These are phyloP conservation scores for Rauvolfia tetraphylla DNA, from an alignment of 257 asterid genomes.

Conservation along the genomic window DNA sequence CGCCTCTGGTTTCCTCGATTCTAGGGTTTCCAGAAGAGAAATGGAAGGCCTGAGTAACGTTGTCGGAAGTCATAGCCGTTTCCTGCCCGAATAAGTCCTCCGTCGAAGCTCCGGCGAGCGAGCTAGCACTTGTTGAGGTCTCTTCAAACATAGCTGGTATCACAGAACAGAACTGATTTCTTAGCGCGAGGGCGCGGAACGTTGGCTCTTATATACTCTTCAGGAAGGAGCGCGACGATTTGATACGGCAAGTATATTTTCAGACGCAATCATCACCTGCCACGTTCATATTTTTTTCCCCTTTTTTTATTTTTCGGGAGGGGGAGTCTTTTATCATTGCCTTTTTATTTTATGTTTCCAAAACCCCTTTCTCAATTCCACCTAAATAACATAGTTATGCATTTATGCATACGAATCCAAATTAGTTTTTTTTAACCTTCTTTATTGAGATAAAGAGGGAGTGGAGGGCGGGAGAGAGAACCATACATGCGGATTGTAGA, in stretches of 20 bases:
- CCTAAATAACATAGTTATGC: too few species aligned
- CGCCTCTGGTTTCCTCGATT: conserved; percentile 86
- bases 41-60: conserved; percentile 44
- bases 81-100: conserved; percentile 30
- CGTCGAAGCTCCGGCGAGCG: conserved; percentile 39
- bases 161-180: background rate
- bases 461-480: too few species aligned
- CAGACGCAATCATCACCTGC: background rate
- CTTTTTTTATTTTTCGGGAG: too few species aligned
- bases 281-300: background rate
- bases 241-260: background rate
- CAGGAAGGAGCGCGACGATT: background rate
- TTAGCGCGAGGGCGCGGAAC: background rate
- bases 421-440: too few species aligned
- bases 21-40: conserved; percentile 99
- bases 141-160: conserved; percentile 37
- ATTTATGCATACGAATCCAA: too few species aligned
- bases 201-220: background rate
- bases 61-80: conserved; percentile 5
- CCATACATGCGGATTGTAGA: too few species aligned
- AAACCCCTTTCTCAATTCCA: too few species aligned
- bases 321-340: too few species aligned
- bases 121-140: conserved; percentile 56
- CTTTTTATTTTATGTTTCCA: too few species aligned
- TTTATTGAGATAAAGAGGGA: too few species aligned